These are phyloP conservation scores for Sinapis alba DNA, from an alignment of 441 rosid species.

Conservation along the genomic window DNA sequence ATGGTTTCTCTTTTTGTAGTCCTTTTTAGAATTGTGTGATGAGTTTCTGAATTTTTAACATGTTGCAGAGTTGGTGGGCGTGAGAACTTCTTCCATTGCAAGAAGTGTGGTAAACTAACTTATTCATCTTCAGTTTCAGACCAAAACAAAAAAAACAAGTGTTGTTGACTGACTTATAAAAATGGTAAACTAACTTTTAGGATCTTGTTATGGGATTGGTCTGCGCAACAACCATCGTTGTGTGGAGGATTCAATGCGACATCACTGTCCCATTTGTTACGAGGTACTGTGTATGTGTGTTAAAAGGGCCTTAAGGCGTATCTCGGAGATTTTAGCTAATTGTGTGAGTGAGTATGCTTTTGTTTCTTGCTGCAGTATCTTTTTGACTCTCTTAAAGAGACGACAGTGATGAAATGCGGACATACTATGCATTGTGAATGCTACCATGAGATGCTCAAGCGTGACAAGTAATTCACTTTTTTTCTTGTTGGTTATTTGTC, in stretches of 20 bases:
- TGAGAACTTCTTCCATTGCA: constrained; percentile 86
- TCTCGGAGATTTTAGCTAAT: neutral
- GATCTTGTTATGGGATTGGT: constrained; percentile 73
- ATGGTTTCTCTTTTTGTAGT: neutral
- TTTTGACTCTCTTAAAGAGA: constrained; percentile 89
- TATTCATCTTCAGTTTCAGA: neutral
- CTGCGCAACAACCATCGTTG: constrained; percentile 81
- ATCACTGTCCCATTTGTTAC: constrained; percentile 94
- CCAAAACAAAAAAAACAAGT: neutral
- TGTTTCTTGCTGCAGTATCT: constrained; percentile 64
- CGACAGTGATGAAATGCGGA: constrained; percentile 93
- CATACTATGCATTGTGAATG: constrained; percentile 96
- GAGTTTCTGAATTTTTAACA: neutral
- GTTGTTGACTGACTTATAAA: neutral
- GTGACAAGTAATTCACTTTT: constrained; percentile 64
- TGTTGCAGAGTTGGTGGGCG: constrained; percentile 81
- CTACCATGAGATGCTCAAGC: constrained; percentile 76
- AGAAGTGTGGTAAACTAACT: constrained; percentile 71
- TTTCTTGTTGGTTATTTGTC: neutral
- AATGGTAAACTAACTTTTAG: constrained; percentile 38
- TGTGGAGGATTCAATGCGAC: constrained; percentile 94
- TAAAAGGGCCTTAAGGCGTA: neutral
- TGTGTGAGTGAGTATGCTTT: neutral
- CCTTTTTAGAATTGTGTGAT: neutral
- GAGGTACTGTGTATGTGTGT: constrained; percentile 58